Evolutionary conservation across 2,329 filamentous ascomycete species (phyloP).

Genomic region (Coniosporium uncinatum): DNA sequence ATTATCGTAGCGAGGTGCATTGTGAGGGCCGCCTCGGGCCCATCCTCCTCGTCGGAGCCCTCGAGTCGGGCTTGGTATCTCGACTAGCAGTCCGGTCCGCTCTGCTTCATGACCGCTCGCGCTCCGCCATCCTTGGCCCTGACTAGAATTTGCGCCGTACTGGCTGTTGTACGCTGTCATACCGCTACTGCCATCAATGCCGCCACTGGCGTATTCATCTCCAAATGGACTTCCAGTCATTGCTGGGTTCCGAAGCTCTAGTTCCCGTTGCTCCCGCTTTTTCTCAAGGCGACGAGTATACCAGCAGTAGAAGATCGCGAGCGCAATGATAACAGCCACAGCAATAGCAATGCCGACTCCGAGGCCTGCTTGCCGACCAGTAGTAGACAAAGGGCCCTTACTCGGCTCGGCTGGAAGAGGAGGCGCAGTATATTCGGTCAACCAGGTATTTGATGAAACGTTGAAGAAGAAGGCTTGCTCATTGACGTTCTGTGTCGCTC

Average conservation of each 20-base stretch:
- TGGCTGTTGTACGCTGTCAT: background rate
- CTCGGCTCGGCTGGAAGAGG: conserved; percentile 2
- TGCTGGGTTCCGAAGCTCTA: conserved; percentile 44
- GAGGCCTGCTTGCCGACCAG: conserved; percentile 38
- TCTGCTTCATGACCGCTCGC: conserved; percentile 25
- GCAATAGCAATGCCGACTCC: conserved; percentile 37
- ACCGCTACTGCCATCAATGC: background rate
- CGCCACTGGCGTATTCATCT: conserved; percentile 14
- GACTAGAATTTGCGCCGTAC: background rate
- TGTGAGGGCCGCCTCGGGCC: conserved; percentile 25
- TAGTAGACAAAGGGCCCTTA: conserved; percentile 28
- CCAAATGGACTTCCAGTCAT: conserved; percentile 5
- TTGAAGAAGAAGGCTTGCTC: conserved; percentile 53
- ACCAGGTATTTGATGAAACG: conserved; percentile 53
- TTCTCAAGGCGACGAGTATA: conserved; percentile 34
- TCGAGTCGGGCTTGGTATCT: conserved; percentile 40
- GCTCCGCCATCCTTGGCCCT: background rate
- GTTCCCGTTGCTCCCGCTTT: conserved; percentile 48
- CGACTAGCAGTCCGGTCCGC: conserved; percentile 37
- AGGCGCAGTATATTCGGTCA: conserved; percentile 48
- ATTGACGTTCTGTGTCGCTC: conserved; percentile 24
- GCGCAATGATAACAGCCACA: conserved; percentile 28
- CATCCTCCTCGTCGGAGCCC: conserved; percentile 34
- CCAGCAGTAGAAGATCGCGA: conserved; percentile 38
- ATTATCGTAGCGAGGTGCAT: conserved; percentile 38